Evolutionary conservation across 352 stramenopile genomes (phyloP).

Genomic region (Phytophthora pistaciae): DNA sequence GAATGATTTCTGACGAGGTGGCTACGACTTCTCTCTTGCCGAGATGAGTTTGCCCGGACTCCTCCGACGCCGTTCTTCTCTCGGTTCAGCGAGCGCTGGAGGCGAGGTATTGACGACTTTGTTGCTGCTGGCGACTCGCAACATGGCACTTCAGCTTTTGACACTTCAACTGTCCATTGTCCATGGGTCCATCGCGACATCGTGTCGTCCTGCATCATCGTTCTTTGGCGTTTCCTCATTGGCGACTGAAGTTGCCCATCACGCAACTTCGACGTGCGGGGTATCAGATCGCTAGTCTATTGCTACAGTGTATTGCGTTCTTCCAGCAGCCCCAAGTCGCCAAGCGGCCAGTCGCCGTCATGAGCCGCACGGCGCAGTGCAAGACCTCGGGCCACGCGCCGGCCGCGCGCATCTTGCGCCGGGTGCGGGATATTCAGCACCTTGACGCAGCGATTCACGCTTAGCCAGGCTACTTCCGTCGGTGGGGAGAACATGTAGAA

Average conservation of each 20-base stretch:
- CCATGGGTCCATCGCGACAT: background rate
- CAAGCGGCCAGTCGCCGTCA: slow-evolving; percentile 4
- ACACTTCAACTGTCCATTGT: background rate
- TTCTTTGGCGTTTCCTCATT: background rate
- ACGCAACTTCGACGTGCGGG: background rate
- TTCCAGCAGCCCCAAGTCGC: background rate
- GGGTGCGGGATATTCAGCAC: no score
- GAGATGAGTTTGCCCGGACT: background rate
- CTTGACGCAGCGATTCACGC: no score
- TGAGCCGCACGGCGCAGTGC: slow-evolving; percentile 41
- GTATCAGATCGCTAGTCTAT: background rate
- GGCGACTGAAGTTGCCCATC: slow-evolving; percentile 8
- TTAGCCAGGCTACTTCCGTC: slow-evolving; percentile 18
- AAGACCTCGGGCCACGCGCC: slow-evolving; percentile 46
- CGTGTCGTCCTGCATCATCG: background rate
- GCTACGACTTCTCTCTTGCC: background rate
- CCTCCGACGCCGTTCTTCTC: background rate
- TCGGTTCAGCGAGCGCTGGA: background rate
- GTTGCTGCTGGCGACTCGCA: background rate
- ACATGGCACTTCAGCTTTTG: background rate
- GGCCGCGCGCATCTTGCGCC: slow-evolving; percentile 51
- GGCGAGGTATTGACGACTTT: background rate
- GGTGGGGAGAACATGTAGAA: slow-evolving; percentile 9
- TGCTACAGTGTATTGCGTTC: background rate
- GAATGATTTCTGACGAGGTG: slow-evolving; percentile 3